These are phyloP conservation scores for Aureobasidium sp. DNA, from an alignment of 2,329 filamentous ascomycete species.

Conservation along the genomic window DNA sequence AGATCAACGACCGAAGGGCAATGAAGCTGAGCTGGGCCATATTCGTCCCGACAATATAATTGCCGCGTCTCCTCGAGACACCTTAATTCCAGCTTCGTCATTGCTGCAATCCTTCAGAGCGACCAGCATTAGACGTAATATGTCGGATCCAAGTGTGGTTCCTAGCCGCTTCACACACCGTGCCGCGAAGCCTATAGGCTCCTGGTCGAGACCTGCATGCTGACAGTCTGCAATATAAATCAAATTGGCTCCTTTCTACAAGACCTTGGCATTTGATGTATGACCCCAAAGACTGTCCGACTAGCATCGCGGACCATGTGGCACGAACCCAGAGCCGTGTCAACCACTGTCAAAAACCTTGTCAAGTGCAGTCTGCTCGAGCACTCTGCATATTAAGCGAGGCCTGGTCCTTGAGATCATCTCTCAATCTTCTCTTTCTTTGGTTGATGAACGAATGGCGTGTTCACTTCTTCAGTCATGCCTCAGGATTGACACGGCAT, in stretches of 20 bases:
- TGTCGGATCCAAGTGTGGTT: not conserved
- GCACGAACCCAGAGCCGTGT: not conserved
- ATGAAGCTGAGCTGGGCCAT: not conserved
- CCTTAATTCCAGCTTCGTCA: not conserved
- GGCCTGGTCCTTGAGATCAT: not conserved
- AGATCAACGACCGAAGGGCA: not conserved
- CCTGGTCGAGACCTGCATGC: not conserved
- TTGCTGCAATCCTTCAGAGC: not conserved
- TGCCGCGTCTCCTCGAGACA: not conserved
- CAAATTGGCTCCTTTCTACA: not conserved
- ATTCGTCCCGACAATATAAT: not conserved
- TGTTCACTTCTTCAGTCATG: not conserved
- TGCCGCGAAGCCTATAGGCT: not conserved
- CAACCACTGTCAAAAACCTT: not conserved
- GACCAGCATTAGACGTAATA: not conserved
- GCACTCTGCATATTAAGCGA: not conserved
- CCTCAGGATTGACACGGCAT: not conserved
- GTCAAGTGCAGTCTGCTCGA: not conserved
- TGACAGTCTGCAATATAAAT: not conserved
- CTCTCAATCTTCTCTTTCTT: not conserved
- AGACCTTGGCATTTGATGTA: not conserved
- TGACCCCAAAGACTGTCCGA: not conserved
- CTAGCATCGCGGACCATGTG: not conserved
- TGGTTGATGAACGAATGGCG: not conserved
- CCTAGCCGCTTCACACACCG: not conserved